These are phyloP conservation scores for Pleurotus pulmonarius DNA, from an alignment of 768 basidiomycete species.

Conservation along the genomic window DNA sequence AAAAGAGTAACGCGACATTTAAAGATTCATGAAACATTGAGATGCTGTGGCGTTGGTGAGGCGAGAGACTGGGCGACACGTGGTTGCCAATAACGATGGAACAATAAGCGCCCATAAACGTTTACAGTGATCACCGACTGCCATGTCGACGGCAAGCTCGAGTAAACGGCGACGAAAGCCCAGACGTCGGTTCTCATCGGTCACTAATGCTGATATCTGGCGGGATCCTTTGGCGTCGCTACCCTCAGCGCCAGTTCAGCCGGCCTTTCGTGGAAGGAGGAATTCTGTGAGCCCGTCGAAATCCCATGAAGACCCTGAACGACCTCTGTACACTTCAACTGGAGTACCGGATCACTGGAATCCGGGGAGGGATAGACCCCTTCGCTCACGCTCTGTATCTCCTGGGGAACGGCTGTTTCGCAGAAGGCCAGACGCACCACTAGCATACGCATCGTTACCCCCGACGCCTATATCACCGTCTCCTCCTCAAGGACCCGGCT, in stretches of 20 bases:
- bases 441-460: constrained; percentile 70
- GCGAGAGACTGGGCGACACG: too few species aligned
- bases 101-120: too few species aligned
- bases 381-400: constrained; percentile 18
- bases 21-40: not conserved
- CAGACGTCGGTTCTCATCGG: constrained; percentile 29
- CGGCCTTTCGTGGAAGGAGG: constrained; percentile 18
- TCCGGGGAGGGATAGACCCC: constrained; percentile 22
- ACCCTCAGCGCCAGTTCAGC: constrained; percentile 20
- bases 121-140: too few species aligned
- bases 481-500: constrained; percentile 26
- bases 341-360: constrained; percentile 25
- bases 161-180: constrained; percentile 25
- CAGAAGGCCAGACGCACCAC: constrained; percentile 25
- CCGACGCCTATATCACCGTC: constrained; percentile 65
- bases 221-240: constrained; percentile 23
- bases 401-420: constrained; percentile 21
- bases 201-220: constrained; percentile 17
- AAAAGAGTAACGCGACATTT: constrained; percentile 4
- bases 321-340: constrained; percentile 17
- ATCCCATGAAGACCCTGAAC: constrained; percentile 10
- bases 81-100: too few species aligned
- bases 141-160: constrained; percentile 14
- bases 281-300: constrained; percentile 25
- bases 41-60: not conserved